A percentile compares a stretch with the other conserved stretches of the same genome.
These are phyloP conservation scores for Trypanosoma theileri DNA, from an alignment of 208 protist species.

Conservation along the genomic window DNA sequence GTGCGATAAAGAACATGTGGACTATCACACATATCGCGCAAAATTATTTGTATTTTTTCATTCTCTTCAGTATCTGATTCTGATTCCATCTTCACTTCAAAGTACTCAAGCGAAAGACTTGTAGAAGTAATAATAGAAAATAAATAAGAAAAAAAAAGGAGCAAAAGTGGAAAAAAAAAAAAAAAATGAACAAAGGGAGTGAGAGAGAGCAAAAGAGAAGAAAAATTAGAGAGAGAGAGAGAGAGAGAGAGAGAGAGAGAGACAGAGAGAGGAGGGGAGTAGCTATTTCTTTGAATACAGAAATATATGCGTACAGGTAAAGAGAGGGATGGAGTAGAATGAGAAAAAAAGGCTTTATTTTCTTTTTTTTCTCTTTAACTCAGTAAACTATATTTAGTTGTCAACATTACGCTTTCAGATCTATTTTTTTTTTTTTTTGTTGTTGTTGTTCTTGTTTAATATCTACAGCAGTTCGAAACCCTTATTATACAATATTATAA, in stretches of 20 bases:
- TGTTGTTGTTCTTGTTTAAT: no score
- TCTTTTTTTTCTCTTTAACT: no score
- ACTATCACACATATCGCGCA: conserved; percentile 71
- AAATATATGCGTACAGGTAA: no score
- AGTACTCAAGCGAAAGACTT: not conserved
- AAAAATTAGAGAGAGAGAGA: not conserved
- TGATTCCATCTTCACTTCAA: not conserved
- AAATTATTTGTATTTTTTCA: conserved; percentile 58
- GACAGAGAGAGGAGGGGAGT: no score
- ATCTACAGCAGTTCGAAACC: no score
- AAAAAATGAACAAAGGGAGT: not conserved
- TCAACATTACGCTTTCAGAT: no score
- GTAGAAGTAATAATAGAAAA: not conserved
- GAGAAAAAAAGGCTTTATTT: no score
- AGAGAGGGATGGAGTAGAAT: no score
- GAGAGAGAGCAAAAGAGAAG: conserved; percentile 9
- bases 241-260: not conserved
- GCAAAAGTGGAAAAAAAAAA: not conserved
- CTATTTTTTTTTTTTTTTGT: no score
- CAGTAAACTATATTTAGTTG: no score
- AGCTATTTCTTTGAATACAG: no score
- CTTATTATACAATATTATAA: no score
- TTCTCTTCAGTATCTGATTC: not conserved
- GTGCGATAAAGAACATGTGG: conserved; percentile 72
- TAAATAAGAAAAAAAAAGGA: not conserved